These are phyloP conservation scores for Giardia duodenalis DNA, from an alignment of 208 protist genomes.

Conservation along the genomic window DNA sequence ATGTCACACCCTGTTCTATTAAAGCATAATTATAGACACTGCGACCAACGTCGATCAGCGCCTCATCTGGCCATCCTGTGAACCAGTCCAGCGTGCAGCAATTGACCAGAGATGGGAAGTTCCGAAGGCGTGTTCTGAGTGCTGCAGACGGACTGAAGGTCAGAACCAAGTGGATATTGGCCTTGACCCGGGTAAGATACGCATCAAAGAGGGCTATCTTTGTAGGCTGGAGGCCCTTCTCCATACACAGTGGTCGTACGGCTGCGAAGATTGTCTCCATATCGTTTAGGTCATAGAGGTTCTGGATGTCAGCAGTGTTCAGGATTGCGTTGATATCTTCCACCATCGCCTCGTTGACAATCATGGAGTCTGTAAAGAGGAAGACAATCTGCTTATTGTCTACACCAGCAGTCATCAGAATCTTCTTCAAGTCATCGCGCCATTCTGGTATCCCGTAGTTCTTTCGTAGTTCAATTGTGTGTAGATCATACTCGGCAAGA, in stretches of 20 bases:
- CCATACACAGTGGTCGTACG: not conserved
- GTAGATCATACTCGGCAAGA: conserved; percentile 66
- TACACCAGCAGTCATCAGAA: conserved; percentile 67
- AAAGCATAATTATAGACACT: not conserved
- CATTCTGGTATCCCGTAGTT: conserved; percentile 67
- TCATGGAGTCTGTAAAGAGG: conserved; percentile 87
- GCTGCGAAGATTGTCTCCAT: conserved; percentile 67
- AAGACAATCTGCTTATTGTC: conserved; percentile 79
- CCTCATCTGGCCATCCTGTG: conserved; percentile 83
- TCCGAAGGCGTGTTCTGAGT: conserved; percentile 76
- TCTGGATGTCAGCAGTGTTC: conserved; percentile 80
- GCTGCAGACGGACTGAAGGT: conserved; percentile 89
- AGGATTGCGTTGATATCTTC: conserved; percentile 97
- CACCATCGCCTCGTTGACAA: conserved; percentile 84
- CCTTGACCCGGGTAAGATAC: conserved; percentile 63
- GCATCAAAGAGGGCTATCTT: not conserved
- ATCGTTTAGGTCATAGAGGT: conserved; percentile 85
- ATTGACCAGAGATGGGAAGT: conserved; percentile 88
- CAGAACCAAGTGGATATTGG: conserved; percentile 80
- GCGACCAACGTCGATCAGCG: conserved; percentile 72
- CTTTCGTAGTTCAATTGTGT: conserved; percentile 81
- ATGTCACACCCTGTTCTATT: not conserved
- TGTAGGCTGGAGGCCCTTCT: not conserved
- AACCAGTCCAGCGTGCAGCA: conserved; percentile 93
- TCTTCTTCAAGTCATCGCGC: conserved; percentile 83